Evolutionary conservation across 2,329 filamentous ascomycete species (phyloP).

Genomic region (Arthrobotrys conoides): DNA sequence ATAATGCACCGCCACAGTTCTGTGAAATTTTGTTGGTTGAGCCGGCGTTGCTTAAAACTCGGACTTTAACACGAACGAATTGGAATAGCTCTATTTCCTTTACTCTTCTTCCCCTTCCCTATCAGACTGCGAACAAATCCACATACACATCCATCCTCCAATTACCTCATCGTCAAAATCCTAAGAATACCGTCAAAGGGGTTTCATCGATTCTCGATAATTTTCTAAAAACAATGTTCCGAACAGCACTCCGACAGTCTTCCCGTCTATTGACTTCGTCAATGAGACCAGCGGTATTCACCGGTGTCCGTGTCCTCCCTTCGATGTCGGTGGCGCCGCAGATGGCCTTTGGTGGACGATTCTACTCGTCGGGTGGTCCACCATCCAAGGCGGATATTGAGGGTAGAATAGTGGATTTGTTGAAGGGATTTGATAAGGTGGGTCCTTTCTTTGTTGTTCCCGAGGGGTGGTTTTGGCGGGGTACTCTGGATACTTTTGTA

Average conservation of each 20-base stretch:
- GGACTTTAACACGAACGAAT: constrained; percentile 45
- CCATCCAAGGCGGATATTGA: constrained; percentile 88
- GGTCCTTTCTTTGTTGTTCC: constrained; percentile 67
- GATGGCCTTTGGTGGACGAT: constrained; percentile 78
- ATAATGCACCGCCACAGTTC: not conserved
- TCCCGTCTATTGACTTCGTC: constrained; percentile 72
- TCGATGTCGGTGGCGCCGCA: constrained; percentile 35
- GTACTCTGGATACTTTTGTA: not conserved
- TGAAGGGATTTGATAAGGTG: constrained; percentile 98
- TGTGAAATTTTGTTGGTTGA: constrained; percentile 13
- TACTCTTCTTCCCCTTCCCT: constrained; percentile 3
- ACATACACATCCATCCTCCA: not conserved
- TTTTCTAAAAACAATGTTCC: constrained; percentile 81
- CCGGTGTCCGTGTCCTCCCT: constrained; percentile 73
- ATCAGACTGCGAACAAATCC: too few species aligned
- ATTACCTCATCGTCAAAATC: constrained; percentile 22
- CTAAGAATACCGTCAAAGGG: not conserved
- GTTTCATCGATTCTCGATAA: constrained; percentile 7
- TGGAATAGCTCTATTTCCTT: constrained; percentile 31
- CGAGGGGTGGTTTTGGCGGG: constrained; percentile 5
- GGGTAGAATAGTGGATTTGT: constrained; percentile 89
- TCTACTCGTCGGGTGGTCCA: constrained; percentile 86
- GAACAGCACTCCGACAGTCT: constrained; percentile 85
- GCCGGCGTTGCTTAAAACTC: constrained; percentile 16
- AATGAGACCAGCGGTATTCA: constrained; percentile 72